These are phyloP conservation scores for Mrakia blollopis DNA, from an alignment of 768 basidiomycete species.

Conservation along the genomic window DNA sequence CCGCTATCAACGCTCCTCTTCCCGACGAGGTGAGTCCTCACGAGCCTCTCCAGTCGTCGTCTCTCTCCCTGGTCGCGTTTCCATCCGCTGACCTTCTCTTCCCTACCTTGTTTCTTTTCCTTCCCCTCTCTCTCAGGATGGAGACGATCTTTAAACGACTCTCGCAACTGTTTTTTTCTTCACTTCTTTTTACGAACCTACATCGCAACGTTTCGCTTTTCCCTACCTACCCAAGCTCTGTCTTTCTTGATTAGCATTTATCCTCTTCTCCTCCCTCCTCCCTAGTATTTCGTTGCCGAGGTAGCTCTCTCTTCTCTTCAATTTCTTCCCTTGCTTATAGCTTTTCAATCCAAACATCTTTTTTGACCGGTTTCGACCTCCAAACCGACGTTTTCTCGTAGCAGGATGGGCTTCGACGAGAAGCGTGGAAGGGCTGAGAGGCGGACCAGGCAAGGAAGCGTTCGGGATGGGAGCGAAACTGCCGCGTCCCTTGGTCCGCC, in stretches of 20 bases:
- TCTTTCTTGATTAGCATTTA: not conserved
- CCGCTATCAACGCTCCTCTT: conserved; percentile 63
- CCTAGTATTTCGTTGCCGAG: not conserved
- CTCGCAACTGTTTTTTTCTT: not conserved
- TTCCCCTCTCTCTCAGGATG: conserved; percentile 36
- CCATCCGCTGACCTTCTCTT: not conserved
- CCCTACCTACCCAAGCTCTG: not conserved
- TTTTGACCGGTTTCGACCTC: too few species aligned
- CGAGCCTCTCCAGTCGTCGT: not conserved
- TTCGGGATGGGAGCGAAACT: too few species aligned
- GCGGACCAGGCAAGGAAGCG: too few species aligned
- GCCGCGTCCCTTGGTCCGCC: too few species aligned
- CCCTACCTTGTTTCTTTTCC: not conserved
- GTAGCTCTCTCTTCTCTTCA: not conserved
- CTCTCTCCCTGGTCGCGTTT: not conserved
- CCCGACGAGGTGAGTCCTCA: conserved; percentile 73
- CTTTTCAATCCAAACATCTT: too few species aligned
- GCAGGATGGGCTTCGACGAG: too few species aligned
- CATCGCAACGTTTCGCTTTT: not conserved
- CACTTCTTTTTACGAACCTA: conserved; percentile 8
- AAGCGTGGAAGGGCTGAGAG: too few species aligned
- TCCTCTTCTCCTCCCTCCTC: not conserved
- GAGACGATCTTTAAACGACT: conserved; percentile 41
- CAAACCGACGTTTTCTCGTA: too few species aligned
- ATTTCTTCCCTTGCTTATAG: not conserved